A percentile compares a stretch with the other conserved stretches of the same genome.
Conservation (phyloP, 2,329 filamentous ascomycete genomes). For the Microdochium bolleyi region DNA sequence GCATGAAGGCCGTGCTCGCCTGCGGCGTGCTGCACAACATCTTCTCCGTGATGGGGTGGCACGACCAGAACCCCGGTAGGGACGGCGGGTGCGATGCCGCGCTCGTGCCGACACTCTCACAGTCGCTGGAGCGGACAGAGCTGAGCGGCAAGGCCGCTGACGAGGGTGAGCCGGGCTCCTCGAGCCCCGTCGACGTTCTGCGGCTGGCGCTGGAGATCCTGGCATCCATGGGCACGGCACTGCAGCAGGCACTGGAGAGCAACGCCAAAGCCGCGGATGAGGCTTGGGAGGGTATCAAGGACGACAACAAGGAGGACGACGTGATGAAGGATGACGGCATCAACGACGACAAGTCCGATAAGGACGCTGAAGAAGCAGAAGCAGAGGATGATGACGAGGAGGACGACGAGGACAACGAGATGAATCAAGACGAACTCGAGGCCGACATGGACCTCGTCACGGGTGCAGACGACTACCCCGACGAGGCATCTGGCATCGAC, state of each 20-base stretch:
- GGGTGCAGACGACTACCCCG: constrained; percentile 33
- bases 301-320: constrained; percentile 25
- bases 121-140: constrained; percentile 26
- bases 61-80: constrained; percentile 39
- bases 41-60: constrained; percentile 45
- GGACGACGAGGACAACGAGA: constrained; percentile 37
- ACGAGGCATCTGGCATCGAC: constrained; percentile 34
- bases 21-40: constrained; percentile 58
- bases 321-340: constrained; percentile 26
- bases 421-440: constrained; percentile 48
- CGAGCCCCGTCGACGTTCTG: constrained; percentile 35
- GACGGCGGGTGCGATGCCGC: constrained; percentile 41
- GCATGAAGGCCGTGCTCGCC: constrained; percentile 43
- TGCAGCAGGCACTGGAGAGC: constrained; percentile 43
- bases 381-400: constrained; percentile 28
- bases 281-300: constrained; percentile 28
- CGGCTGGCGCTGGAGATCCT: constrained; percentile 53
- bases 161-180: constrained; percentile 26
- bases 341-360: constrained; percentile 24
- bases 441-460: constrained; percentile 60
- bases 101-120: constrained; percentile 36
- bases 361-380: constrained; percentile 21
- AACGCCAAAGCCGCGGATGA: constrained; percentile 27
- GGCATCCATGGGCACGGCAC: constrained; percentile 54
- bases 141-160: constrained; percentile 9